Percentiles rank a stretch among this genome's conserved stretches.
Evolutionary conservation across 2,329 filamentous ascomycete genomes (phyloP).

Genomic region (Paracoccidioides brasiliensis): DNA sequence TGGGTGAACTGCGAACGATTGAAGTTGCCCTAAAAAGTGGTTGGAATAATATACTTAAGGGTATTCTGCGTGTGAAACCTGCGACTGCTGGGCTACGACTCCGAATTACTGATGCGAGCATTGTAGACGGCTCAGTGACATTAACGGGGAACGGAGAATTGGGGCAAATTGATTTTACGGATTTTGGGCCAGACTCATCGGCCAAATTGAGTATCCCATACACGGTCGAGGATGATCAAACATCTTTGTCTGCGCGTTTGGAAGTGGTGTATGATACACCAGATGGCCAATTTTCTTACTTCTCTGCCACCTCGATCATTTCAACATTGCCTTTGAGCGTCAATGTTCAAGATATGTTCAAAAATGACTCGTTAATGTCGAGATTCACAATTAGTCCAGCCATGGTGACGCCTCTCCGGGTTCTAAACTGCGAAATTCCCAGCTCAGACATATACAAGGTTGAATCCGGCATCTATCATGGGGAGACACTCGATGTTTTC

Average conservation of each 20-base stretch:
- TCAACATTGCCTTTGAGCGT: conserved; percentile 77
- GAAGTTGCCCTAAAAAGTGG: conserved; percentile 62
- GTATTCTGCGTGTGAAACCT: conserved; percentile 41
- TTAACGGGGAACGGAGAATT: conserved; percentile 31
- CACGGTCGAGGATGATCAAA: conserved; percentile 63
- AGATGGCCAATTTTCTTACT: conserved; percentile 51
- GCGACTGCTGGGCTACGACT: conserved; percentile 49
- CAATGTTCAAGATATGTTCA: conserved; percentile 94
- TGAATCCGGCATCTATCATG: conserved; percentile 35
- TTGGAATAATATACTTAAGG: conserved; percentile 50
- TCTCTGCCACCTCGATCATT: conserved; percentile 49
- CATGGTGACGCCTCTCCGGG: conserved; percentile 56
- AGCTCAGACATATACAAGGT: conserved; percentile 53
- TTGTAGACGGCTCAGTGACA: conserved; percentile 29
- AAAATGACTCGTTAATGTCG: conserved; percentile 67
- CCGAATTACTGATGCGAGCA: conserved; percentile 38
- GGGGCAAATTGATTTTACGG: conserved; percentile 34
- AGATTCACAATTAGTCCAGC: conserved; percentile 83
- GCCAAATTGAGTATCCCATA: conserved; percentile 56
- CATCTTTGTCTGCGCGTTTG: conserved; percentile 58
- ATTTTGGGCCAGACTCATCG: conserved; percentile 19
- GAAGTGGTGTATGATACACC: conserved; percentile 63
- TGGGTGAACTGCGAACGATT: conserved; percentile 65
- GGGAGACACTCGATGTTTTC: conserved; percentile 50
- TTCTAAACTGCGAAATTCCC: conserved; percentile 58